Conservation (phyloP, 2,329 filamentous ascomycete species). For the Aspergillus felis region DNA sequence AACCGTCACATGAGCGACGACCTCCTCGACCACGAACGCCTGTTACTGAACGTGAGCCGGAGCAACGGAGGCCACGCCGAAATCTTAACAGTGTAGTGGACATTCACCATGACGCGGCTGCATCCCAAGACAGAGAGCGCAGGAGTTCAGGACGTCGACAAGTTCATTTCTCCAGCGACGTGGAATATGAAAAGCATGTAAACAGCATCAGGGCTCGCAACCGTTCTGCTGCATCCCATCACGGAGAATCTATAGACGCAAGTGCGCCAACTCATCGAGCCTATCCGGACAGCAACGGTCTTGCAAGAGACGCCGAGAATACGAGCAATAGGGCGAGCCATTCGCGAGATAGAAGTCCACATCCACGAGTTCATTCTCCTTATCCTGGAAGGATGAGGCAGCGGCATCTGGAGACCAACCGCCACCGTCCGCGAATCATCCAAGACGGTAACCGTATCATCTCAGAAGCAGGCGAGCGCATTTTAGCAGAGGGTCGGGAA, state of each 20-base stretch:
- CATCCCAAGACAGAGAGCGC: conserved; percentile 2
- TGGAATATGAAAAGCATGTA: conserved; percentile 11
- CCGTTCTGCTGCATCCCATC: neutral
- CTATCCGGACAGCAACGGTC: neutral
- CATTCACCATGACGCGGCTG: conserved; percentile 9
- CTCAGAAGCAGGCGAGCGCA: conserved; percentile 14
- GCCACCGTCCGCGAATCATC: conserved; percentile 19
- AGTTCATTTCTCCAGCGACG: conserved; percentile 16
- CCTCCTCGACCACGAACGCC: conserved; percentile 16
- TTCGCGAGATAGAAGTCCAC: conserved; percentile 1
- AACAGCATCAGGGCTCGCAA: conserved; percentile 2
- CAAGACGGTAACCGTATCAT: conserved; percentile 23
- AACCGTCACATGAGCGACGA: conserved; percentile 4
- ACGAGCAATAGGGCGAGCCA: neutral
- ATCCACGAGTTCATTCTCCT: neutral
- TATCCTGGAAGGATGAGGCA: conserved; percentile 1
- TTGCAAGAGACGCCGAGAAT: neutral
- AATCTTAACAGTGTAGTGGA: conserved; percentile 3
- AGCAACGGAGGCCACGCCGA: conserved; percentile 3
- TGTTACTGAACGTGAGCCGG: conserved; percentile 16
- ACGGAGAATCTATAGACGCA: neutral
- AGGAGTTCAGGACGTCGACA: conserved; percentile 6
- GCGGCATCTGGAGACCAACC: neutral
- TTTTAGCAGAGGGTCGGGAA: conserved; percentile 13
- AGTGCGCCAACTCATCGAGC: neutral